Evolutionary conservation across 352 stramenopile genomes (phyloP).

Genomic region (Phytophthora nicotianae): DNA sequence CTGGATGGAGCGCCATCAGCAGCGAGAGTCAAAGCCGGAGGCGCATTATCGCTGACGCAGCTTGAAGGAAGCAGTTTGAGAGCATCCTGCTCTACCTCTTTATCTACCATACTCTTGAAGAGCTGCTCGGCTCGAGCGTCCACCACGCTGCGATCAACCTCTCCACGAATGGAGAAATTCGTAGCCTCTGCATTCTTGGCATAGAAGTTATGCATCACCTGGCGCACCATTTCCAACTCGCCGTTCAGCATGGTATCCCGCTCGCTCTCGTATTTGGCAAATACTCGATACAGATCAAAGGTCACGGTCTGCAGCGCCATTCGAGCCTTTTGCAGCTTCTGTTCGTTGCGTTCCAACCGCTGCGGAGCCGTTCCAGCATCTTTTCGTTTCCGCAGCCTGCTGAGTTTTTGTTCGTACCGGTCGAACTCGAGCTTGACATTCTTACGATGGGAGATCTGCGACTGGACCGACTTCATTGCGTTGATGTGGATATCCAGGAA

Average conservation of each 20-base stretch:
- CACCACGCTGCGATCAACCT: constrained; percentile 54
- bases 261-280: constrained; percentile 80
- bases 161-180: constrained; percentile 63
- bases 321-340: constrained; percentile 55
- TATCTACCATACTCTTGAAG: constrained; percentile 64
- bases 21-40: constrained; percentile 2
- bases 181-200: constrained; percentile 73
- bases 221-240: constrained; percentile 81
- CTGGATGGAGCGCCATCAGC: constrained; percentile 10
- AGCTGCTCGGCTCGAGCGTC: constrained; percentile 60
- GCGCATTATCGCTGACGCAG: constrained; percentile 10
- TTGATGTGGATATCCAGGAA: constrained; percentile 82
- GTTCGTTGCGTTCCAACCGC: constrained; percentile 62
- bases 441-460: constrained; percentile 73
- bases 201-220: constrained; percentile 84
- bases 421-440: constrained; percentile 76
- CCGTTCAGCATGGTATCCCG: constrained; percentile 76
- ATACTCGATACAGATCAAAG: constrained; percentile 72
- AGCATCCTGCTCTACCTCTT: constrained; percentile 47
- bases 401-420: constrained; percentile 65
- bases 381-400: constrained; percentile 35
- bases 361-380: constrained; percentile 8
- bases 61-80: constrained; percentile 32
- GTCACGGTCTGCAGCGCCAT: constrained; percentile 56
- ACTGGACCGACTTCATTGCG: constrained; percentile 75